These are phyloP conservation scores for Laguncularia racemosa DNA, from an alignment of 345 rosid species.

Conservation along the genomic window DNA sequence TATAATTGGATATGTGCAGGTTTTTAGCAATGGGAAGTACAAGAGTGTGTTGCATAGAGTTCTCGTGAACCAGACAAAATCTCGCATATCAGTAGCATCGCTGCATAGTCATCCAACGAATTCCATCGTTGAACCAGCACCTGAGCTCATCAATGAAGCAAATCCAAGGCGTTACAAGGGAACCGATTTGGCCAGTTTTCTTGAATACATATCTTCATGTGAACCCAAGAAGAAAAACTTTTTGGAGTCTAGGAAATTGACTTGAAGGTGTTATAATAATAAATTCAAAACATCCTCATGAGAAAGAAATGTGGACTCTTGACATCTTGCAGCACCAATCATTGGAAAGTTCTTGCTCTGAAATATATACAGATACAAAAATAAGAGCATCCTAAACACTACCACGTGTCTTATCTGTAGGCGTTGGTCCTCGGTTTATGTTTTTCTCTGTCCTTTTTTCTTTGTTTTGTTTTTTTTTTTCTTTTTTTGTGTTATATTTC, in stretches of 20 bases:
- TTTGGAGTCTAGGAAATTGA: constrained; percentile 62
- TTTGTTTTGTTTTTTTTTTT: no score
- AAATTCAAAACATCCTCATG: background rate
- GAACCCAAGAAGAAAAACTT: constrained; percentile 76
- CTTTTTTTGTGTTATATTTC: no score
- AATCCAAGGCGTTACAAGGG: constrained; percentile 54
- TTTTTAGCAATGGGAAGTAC: constrained; percentile 87
- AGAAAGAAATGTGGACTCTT: background rate
- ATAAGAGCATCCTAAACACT: no score
- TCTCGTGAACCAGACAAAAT: constrained; percentile 40
- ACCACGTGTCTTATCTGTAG: no score
- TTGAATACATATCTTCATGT: constrained; percentile 46
- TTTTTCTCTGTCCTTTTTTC: no score
- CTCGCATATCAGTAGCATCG: constrained; percentile 72
- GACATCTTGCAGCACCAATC: constrained; percentile 8
- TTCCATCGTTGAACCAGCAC: constrained; percentile 36
- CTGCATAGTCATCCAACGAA: constrained; percentile 53
- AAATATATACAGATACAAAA: no score
- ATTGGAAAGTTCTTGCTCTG: background rate
- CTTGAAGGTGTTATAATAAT: background rate
- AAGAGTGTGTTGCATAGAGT: constrained; percentile 84
- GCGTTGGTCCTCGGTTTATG: no score
- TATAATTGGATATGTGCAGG: constrained; percentile 19
- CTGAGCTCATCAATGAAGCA: constrained; percentile 32
- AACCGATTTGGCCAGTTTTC: constrained; percentile 65